phyloP scores from a whole-genome alignment of 371 early-diverging fungal genomes.

The Rhizopus microsporus region DNA sequence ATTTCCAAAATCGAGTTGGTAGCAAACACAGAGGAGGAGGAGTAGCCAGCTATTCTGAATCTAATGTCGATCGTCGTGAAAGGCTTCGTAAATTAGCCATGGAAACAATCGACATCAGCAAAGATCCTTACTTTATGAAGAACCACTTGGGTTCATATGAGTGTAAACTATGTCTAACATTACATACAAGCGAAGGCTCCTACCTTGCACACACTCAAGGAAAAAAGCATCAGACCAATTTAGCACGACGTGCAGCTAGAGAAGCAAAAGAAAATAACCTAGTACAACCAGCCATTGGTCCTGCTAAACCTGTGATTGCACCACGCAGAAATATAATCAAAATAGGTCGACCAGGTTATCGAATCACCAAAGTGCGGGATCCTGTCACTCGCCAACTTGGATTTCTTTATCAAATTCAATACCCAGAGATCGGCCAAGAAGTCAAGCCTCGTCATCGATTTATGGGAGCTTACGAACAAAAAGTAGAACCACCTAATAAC shows the following conservation, averaged over 20 bases:
- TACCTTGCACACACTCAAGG: constrained; percentile 98
- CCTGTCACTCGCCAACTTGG: constrained; percentile 88
- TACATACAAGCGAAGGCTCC: constrained; percentile 95
- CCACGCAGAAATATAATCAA: constrained; percentile 77
- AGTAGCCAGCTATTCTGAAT: constrained; percentile 81
- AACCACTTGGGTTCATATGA: constrained; percentile 98
- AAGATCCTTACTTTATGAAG: constrained; percentile 97
- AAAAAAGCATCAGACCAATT: constrained; percentile 97
- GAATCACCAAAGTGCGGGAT: constrained; percentile 93
- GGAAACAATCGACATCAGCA: constrained; percentile 96
- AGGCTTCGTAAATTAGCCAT: constrained; percentile 94
- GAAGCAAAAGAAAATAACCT: constrained; percentile 79
- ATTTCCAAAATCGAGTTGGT: constrained; percentile 86
- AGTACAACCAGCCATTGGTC: constrained; percentile 54
- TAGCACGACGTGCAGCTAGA: constrained; percentile 90
- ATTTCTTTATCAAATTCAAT: constrained; percentile 91
- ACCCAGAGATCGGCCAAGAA: constrained; percentile 84
- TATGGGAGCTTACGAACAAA: constrained; percentile 98
- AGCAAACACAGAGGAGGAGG: constrained; percentile 93
- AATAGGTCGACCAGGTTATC: constrained; percentile 98
- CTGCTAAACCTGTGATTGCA: constrained; percentile 46
- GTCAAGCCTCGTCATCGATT: constrained; percentile 91
- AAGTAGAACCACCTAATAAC: constrained; percentile 87
- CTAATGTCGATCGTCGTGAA: constrained; percentile 93
- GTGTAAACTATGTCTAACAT: constrained; percentile 94